Evolutionary conservation across 2,329 filamentous ascomycete species (phyloP), one percentile per base, ranked within the genome.

Genomic region (Chaetomium strumarium): DNA sequence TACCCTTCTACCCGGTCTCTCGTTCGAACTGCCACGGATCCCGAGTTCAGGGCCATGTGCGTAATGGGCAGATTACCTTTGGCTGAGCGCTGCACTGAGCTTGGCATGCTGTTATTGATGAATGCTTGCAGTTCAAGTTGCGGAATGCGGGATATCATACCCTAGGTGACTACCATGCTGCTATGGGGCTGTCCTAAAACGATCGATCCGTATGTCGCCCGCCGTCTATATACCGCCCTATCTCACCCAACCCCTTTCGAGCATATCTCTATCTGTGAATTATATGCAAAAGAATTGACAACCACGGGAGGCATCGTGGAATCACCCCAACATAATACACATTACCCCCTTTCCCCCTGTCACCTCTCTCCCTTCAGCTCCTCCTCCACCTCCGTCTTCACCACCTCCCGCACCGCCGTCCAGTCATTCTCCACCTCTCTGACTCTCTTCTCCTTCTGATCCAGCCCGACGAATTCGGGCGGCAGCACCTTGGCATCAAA

Each of bases 401-500:
- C 84, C 58, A 95, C 78, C 63, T 84, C 82, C 57, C 89, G 76
- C 16, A 96, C 86, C 19, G 79, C 81, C 68, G 86, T 74, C 84
- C 88, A 92, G 44, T 83, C 81, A 57, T 81, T 86, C 39, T 79
- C 80, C 17, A 90, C 84, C 39, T 78, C 75, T 5, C 79, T 84
- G 13, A 95, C 83, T 44, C 88, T 78, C 70, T 80, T 86, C 68
- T 91, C 85, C 72, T 84, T 84, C 63, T 84, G 72, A 65, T 90
- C 84, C 1, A 97, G 72, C 0, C 88, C 92, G 33, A 86, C 72
- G 65, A 96, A 93, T 71, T 96, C 88, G 52, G 79, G 68, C 0
- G 92, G 92, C 50, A 95, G 76, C 1, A 97, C 86, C 57, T 85
- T 80, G 57, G 77, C 69, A 38, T 81, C 75, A 66, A 96, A 96